A percentile compares a stretch with the other conserved stretches of the same genome.
These are phyloP conservation scores for Alternaria consortialis DNA, from an alignment of 2,329 filamentous ascomycete species.

Conservation along the genomic window DNA sequence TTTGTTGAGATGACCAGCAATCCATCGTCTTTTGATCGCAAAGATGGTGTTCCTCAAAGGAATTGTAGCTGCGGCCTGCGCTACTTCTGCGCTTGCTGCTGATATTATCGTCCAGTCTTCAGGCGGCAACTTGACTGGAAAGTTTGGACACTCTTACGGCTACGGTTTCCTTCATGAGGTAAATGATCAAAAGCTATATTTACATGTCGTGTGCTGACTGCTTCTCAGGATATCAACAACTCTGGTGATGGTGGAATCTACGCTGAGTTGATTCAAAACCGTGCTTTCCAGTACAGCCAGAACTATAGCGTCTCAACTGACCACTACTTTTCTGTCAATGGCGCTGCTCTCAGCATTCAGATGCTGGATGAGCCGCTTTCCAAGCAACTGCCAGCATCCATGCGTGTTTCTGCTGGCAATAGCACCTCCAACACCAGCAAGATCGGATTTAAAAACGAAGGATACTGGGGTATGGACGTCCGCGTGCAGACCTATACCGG, in stretches of 20 bases:
- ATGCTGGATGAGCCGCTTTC: conserved; percentile 55
- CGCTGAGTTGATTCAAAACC: conserved; percentile 74
- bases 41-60: conserved; percentile 33
- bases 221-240: conserved; percentile 63
- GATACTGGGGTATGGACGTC: conserved; percentile 63
- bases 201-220: conserved; percentile 2
- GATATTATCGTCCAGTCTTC: conserved; percentile 38
- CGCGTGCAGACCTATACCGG: conserved; percentile 58
- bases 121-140: conserved; percentile 42
- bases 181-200: background rate
- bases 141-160: conserved; percentile 39
- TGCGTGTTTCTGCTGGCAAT: conserved; percentile 53
- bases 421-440: conserved; percentile 48
- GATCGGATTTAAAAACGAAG: conserved; percentile 60
- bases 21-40: conserved; percentile 19
- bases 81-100: conserved; percentile 32
- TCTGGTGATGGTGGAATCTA: conserved; percentile 78
- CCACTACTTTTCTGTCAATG: conserved; percentile 46
- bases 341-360: conserved; percentile 50
- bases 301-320: conserved; percentile 35
- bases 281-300: conserved; percentile 69
- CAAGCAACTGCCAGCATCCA: conserved; percentile 54
- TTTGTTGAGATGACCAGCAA: conserved; percentile 6
- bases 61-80: conserved; percentile 34
- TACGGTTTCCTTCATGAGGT: conserved; percentile 47